Conservation (phyloP, 2,329 filamentous ascomycete species). For the Trichoderma afroharzianum region DNA sequence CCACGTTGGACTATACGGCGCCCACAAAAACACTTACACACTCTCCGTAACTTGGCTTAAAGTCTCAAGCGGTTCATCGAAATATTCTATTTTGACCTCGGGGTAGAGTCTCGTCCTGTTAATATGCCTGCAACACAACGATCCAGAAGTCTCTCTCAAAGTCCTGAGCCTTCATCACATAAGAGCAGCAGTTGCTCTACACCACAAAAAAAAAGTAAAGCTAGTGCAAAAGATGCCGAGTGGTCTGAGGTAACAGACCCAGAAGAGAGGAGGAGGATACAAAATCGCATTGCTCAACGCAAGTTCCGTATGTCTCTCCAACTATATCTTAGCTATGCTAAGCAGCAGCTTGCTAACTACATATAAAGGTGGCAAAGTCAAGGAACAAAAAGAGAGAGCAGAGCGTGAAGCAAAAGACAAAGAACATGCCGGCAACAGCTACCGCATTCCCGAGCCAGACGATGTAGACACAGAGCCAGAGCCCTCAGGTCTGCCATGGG, state of each 20-base stretch:
- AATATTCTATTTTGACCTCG: not conserved
- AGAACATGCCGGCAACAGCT: conserved; percentile 60
- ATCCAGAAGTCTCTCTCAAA: conserved; percentile 25
- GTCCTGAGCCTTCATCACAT: conserved; percentile 21
- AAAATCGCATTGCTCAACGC: conserved; percentile 72
- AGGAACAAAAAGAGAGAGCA: conserved; percentile 62
- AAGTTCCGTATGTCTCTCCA: conserved; percentile 61
- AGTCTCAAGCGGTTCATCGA: not conserved
- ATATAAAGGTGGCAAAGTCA: conserved; percentile 61
- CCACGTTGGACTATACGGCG: not conserved
- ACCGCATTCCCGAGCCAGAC: conserved; percentile 56
- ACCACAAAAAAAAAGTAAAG: conserved; percentile 40
- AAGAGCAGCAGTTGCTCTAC: conserved; percentile 29
- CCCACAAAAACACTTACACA: not conserved
- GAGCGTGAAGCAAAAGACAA: conserved; percentile 63
- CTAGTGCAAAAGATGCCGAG: conserved; percentile 51
- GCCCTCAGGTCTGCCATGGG: conserved; percentile 68
- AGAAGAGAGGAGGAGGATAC: conserved; percentile 67
- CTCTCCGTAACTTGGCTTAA: not conserved
- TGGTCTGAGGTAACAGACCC: conserved; percentile 69
- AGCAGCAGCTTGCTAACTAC: conserved; percentile 13
- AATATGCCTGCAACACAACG: conserved; percentile 24
- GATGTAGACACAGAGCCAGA: conserved; percentile 51
- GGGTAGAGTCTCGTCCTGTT: not conserved
- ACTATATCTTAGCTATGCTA: not conserved